These are phyloP conservation scores for Curvularia hawaiiensis DNA, from an alignment of 2,329 filamentous ascomycete genomes.

Conservation along the genomic window DNA sequence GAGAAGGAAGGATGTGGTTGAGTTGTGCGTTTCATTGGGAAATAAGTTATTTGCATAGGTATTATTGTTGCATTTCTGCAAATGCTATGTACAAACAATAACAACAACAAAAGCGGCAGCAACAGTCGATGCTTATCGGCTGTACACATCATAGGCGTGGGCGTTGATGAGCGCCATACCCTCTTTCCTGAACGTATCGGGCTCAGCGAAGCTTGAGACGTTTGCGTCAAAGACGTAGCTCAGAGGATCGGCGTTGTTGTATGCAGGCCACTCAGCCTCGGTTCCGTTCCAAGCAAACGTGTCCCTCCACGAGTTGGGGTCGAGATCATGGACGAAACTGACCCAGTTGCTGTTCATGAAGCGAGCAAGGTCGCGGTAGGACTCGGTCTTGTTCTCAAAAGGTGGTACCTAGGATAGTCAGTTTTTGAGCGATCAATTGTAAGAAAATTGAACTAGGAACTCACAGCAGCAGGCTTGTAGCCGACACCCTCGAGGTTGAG, in stretches of 20 bases:
- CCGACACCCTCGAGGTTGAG: constrained; percentile 52
- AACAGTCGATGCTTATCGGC: constrained; percentile 5
- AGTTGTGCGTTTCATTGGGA: neutral
- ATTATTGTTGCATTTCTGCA: neutral
- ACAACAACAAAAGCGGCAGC: neutral
- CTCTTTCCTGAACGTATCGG: constrained; percentile 51
- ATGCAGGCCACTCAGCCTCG: constrained; percentile 49
- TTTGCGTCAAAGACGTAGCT: constrained; percentile 57
- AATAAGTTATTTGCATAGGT: neutral
- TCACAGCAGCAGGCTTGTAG: constrained; percentile 42
- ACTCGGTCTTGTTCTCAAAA: constrained; percentile 44
- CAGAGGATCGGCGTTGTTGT: constrained; percentile 42
- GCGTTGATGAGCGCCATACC: constrained; percentile 53
- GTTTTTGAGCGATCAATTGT: neutral
- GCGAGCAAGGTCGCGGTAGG: constrained; percentile 47
- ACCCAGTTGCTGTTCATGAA: constrained; percentile 55
- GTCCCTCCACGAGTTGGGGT: constrained; percentile 35
- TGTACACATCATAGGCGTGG: constrained; percentile 19
- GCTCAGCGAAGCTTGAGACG: constrained; percentile 47
- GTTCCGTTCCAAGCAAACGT: constrained; percentile 22
- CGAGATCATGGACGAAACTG: constrained; percentile 51
- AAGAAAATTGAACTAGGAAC: neutral
- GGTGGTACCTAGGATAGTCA: constrained; percentile 22
- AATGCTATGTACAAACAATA: neutral
- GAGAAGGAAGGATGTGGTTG: neutral